A percentile compares a stretch with the other conserved stretches of the same genome.
phyloP scores from a whole-genome alignment of 2,329 filamentous ascomycete species.

The Seiridium unicorne region DNA sequence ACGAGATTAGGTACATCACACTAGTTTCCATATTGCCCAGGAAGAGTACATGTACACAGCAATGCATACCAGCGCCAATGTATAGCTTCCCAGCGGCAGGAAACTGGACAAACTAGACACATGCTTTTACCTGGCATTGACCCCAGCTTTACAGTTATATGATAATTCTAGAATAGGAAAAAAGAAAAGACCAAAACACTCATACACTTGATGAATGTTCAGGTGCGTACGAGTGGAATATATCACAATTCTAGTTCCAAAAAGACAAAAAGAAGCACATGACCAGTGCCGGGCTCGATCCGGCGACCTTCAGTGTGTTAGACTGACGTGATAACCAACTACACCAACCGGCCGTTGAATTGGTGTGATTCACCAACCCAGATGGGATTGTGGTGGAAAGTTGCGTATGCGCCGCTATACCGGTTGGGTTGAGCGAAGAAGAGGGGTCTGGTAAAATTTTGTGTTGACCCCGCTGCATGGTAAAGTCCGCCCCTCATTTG shows the following conservation, averaged over 20 bases:
- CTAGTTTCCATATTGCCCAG: too few relatives aligned
- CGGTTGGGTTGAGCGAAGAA: background rate
- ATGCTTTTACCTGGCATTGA: too few relatives aligned
- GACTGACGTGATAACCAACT: conserved; percentile 49
- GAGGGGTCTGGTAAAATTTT: background rate
- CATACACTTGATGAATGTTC: too few relatives aligned
- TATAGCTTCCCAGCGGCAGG: too few relatives aligned
- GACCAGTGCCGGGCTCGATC: conserved; percentile 32
- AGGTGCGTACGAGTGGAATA: background rate
- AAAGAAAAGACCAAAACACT: too few relatives aligned
- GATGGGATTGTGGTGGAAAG: background rate
- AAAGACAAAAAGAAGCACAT: conserved; percentile 7
- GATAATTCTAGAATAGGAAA: too few relatives aligned
- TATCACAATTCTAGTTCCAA: background rate
- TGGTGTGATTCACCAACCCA: conserved; percentile 4
- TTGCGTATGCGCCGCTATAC: background rate
- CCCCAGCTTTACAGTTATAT: too few relatives aligned
- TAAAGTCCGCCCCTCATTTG: background rate
- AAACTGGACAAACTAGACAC: too few relatives aligned
- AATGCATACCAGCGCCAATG: too few relatives aligned
- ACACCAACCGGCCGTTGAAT: conserved; percentile 23
- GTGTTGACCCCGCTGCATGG: background rate
- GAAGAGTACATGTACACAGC: too few relatives aligned
- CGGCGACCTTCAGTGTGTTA: conserved; percentile 40
- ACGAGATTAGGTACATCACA: too few relatives aligned